Evolutionary conservation across 1,284 basidiomycete genomes (phyloP), one percentile per base, ranked within the genome.

Genomic region (Bjerkandera adusta): DNA sequence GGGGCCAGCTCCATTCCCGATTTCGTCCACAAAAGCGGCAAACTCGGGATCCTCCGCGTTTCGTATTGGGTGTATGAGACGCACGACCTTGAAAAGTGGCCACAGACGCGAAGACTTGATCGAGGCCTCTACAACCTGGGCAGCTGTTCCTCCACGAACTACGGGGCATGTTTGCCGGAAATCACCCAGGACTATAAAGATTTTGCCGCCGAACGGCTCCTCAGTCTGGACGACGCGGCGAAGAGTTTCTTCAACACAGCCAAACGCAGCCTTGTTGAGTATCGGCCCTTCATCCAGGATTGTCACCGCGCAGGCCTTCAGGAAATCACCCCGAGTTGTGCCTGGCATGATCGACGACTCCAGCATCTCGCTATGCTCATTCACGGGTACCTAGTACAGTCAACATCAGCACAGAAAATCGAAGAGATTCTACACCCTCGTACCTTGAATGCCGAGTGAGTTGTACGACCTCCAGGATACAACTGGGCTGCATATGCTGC

Each of bases 271-370:
- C 10, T 53, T 53, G 40, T 71, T 70, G 5, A 65, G 64, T 67
- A 70, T 71, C 0, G 69, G 68, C 5, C 65, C 64, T 48, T 72
- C 67, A 45, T 72, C 70, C 65, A 66, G 68, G 1, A 67, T 60
- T 29, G 69, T 64, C 6, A 64, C 45, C 1, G 56, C 46, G 0
- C 67, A 56, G 33, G 60, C 50, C 0, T 44, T 45, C 5, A 73
- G 58, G 4, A 71, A 56, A 34, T 71, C 63, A 1, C 59, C 67
- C 1, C 63, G 51, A 1, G 60, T 45, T 37, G 61, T 55, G 20
- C 52, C 41, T 3, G 45, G 40, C 15, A 57, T 44, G 15, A 71
- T 63, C 2, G 61, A 52, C 11, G 67, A 68, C 6, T 53, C 32
- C 0, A 71, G 50, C 26, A 63, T 40, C 26, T 64, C 58, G 35